Percentiles rank a stretch among this genome's conserved stretches.
Evolutionary conservation across 2,329 filamentous ascomycete genomes (phyloP).

Genomic region (Biscogniauxia mediterranea): DNA sequence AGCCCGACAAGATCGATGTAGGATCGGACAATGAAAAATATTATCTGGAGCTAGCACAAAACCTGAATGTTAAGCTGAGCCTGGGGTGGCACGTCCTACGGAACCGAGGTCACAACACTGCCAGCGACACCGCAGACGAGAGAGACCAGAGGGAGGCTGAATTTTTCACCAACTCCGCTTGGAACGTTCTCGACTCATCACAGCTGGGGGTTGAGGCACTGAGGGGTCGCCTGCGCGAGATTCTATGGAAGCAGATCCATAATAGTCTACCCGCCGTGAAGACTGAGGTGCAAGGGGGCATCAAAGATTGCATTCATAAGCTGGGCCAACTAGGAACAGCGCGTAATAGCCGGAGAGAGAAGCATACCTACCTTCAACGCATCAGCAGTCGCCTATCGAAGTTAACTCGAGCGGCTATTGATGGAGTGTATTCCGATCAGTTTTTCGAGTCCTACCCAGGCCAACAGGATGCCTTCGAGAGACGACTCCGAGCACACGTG

Average conservation of each 20-base stretch:
- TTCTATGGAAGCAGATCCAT: slow-evolving; percentile 38
- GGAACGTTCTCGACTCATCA: slow-evolving; percentile 21
- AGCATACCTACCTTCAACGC: slow-evolving; percentile 41
- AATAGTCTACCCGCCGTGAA: slow-evolving; percentile 33
- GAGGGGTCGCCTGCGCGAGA: slow-evolving; percentile 38
- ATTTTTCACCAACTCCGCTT: slow-evolving; percentile 33
- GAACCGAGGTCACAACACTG: slow-evolving; percentile 33
- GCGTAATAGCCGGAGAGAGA: slow-evolving; percentile 39
- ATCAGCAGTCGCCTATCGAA: slow-evolving; percentile 38
- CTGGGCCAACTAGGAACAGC: slow-evolving; percentile 43
- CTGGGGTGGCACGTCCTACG: slow-evolving; percentile 53
- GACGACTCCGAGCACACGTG: slow-evolving; percentile 25
- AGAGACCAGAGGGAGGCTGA: slow-evolving; percentile 33
- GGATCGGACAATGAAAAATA: slow-evolving; percentile 39
- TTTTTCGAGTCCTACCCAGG: slow-evolving; percentile 40
- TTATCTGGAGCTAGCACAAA: slow-evolving; percentile 42
- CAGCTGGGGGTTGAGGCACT: slow-evolving; percentile 39
- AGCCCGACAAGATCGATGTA: slow-evolving; percentile 37
- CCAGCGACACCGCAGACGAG: slow-evolving; percentile 26
- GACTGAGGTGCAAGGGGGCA: slow-evolving; percentile 31
- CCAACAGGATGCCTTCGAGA: slow-evolving; percentile 24
- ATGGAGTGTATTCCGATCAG: slow-evolving; percentile 41
- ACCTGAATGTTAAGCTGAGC: slow-evolving; percentile 43
- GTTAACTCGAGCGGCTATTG: slow-evolving; percentile 39
- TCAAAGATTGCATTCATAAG: slow-evolving; percentile 29